Percentiles rank a stretch among this genome's conserved stretches.
Conservation (phyloP, 192 early-diverging fungal genomes). For the Bifiguratus adelaidae region DNA sequence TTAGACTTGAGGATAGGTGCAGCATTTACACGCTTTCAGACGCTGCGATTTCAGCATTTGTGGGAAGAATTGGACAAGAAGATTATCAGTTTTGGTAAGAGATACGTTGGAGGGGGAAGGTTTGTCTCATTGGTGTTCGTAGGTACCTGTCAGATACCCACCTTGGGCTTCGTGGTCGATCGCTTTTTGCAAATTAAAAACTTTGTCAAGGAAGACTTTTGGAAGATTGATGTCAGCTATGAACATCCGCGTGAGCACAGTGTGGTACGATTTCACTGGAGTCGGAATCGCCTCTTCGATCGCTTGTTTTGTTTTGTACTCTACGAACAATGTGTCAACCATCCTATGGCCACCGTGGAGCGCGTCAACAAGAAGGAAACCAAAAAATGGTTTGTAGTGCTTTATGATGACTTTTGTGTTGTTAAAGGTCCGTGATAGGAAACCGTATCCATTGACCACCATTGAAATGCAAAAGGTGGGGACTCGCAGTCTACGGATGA, state of each 20-base stretch:
- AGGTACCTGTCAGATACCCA: constrained; percentile 95
- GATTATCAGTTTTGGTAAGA: constrained; percentile 74
- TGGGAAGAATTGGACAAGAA: constrained; percentile 44
- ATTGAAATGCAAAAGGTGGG: constrained; percentile 87
- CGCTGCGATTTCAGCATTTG: constrained; percentile 44
- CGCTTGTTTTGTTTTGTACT: constrained; percentile 52
- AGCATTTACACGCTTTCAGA: constrained; percentile 89
- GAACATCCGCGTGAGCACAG: constrained; percentile 25
- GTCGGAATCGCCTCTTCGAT: constrained; percentile 65
- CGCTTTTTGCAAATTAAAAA: constrained; percentile 58
- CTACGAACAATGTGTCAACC: constrained; percentile 63
- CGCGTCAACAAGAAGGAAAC: constrained; percentile 51
- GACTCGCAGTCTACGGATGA: constrained; percentile 54
- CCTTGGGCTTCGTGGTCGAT: constrained; percentile 91
- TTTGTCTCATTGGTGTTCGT: not conserved
- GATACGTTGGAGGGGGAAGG: not conserved
- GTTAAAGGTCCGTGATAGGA: constrained; percentile 31
- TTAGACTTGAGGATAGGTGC: constrained; percentile 89
- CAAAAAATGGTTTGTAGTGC: constrained; percentile 73
- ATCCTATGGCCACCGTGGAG: constrained; percentile 43
- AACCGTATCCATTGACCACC: constrained; percentile 88
- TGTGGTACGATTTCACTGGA: constrained; percentile 63
- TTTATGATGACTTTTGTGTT: not conserved
- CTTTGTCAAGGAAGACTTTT: constrained; percentile 87
- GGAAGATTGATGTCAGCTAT: constrained; percentile 67